These are phyloP conservation scores for Spatholobus suberectus DNA, from an alignment of 306 rosid genomes.

Conservation along the genomic window DNA sequence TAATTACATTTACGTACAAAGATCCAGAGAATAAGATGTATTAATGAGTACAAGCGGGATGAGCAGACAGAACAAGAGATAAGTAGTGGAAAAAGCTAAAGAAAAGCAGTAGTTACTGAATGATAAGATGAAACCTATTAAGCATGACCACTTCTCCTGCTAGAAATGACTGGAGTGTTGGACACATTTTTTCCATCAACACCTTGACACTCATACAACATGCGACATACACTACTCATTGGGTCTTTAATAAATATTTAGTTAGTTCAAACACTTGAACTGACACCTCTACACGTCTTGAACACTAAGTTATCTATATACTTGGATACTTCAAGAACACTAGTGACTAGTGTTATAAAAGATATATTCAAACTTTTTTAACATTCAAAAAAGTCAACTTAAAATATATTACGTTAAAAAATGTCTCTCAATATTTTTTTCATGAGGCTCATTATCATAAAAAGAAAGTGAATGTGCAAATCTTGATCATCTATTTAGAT, in stretches of 20 bases:
- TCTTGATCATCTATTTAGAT: not conserved
- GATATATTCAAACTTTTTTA: not conserved
- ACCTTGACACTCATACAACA: not conserved
- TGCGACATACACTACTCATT: not conserved
- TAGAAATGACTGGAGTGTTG: too few species aligned
- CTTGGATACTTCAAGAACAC: not conserved
- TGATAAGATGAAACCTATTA: not conserved
- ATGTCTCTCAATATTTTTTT: not conserved
- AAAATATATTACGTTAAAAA: not conserved
- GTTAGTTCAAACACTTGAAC: not conserved
- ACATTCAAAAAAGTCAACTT: not conserved
- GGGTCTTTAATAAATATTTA: not conserved
- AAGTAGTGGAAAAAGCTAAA: not conserved
- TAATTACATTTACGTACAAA: not conserved
- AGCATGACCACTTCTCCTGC: too few species aligned
- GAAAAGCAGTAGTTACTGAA: not conserved
- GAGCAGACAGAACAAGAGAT: not conserved
- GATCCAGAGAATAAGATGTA: not conserved
- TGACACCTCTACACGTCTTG: not conserved
- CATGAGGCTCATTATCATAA: not conserved
- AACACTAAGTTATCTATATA: not conserved
- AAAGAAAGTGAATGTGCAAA: not conserved
- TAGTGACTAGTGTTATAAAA: not conserved
- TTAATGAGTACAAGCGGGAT: not conserved
- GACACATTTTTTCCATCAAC: not conserved